Percentiles rank a stretch among this genome's conserved stretches.
Evolutionary conservation across 208 protist genomes (phyloP).

Genomic region (Crithidia fasciculata): DNA sequence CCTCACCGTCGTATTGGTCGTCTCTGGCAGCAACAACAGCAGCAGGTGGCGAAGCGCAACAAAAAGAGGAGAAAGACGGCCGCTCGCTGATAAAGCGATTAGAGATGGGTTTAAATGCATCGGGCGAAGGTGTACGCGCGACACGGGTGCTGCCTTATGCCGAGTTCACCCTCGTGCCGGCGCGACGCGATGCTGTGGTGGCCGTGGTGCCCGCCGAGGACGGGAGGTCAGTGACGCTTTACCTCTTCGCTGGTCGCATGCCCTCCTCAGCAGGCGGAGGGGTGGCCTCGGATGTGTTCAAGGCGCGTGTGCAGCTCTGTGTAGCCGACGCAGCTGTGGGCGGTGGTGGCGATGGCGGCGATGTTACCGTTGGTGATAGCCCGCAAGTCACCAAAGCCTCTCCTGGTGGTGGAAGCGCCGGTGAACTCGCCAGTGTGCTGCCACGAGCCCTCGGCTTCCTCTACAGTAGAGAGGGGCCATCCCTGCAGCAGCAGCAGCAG

Average conservation of each 20-base stretch:
- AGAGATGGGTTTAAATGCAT: no score
- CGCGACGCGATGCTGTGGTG: slow-evolving; percentile 9
- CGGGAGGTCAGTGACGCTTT: background rate
- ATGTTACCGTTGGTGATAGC: no score
- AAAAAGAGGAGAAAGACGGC: background rate
- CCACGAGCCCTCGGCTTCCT: background rate
- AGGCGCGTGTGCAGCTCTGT: background rate
- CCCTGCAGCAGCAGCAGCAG: background rate
- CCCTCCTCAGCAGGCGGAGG: background rate
- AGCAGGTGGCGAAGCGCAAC: background rate
- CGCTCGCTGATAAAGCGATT: no score
- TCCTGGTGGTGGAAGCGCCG: no score
- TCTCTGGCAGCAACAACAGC: background rate
- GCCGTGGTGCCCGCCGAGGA: slow-evolving; percentile 7
- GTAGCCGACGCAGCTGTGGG: background rate
- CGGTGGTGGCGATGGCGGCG: no score
- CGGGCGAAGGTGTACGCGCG: background rate
- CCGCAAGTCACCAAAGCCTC: no score
- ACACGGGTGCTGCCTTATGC: background rate
- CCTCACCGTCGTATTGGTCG: background rate
- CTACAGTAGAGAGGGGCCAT: background rate
- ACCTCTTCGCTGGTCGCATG: slow-evolving; percentile 11
- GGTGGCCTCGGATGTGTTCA: slow-evolving; percentile 1
- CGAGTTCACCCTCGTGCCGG: slow-evolving; percentile 7
- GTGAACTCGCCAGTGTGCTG: no score